Base-by-base conservation (phyloP, 2,329 filamentous ascomycete species). In the Plectosphaerella cucumerina region DNA sequence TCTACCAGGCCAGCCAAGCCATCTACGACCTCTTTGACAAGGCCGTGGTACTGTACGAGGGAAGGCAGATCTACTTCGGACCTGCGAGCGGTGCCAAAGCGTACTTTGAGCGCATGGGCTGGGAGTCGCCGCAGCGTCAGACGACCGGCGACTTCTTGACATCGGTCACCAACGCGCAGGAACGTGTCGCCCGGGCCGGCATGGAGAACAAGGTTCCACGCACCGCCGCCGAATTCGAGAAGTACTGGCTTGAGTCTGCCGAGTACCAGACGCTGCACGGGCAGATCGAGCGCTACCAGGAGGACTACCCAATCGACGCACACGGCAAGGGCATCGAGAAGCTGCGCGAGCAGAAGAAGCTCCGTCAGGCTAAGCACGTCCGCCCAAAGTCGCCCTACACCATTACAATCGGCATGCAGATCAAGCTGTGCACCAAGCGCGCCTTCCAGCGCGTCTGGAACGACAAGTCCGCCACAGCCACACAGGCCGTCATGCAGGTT, bases 1-100 rank as follows among this genome's bases (percentile, higher is more conserved):
- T 90, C 9, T 90, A 90, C 54, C 87, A 91, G 61, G 86, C 87
- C 6, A 81, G 81, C 17, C 83, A 88, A 60, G 71, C 79, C 37
- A 85, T 86, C 33, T 89, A 88, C 61, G 84, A 89, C 52, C 69
- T 83, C 15, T 92, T 93, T 59, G 87, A 93, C 68, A 91, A 91
- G 63, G 82, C 81, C 0, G 76, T 84, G 0, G 85, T 93, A 0
- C 71, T 92, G 0, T 90, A 92, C 60, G 85, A 91, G 61, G 89
- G 89, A 1, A 78, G 85, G 0, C 81, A 92, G 61, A 92, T 92
- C 55, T 93, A 83, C 70, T 92, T 86, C 56, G 89, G 89, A 0
- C 78, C 80, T 0, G 79, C 82, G 0, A 62, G 60, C 6, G 64
- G 72, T 3, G 88, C 87, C 0, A 84, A 78, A 59, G 63, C 64